These are phyloP conservation scores for Suhomyces pyralidae DNA, from an alignment of 805 yeast species.

Conservation along the genomic window DNA sequence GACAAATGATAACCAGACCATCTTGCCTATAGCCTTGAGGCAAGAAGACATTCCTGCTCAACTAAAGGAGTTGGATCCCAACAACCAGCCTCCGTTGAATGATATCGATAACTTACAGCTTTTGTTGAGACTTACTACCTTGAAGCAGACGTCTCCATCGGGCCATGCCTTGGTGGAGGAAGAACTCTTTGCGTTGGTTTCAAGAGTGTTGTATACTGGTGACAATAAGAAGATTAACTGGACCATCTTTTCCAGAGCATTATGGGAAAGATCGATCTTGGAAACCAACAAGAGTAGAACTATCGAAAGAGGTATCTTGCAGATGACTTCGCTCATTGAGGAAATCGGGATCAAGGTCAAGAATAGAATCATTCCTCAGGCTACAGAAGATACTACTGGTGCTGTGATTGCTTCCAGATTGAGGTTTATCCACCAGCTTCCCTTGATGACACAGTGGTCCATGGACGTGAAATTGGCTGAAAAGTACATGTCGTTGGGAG, in stretches of 20 bases:
- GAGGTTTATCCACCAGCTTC: constrained; percentile 68
- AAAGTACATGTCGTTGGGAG: constrained; percentile 80
- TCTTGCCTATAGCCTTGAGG: constrained; percentile 61
- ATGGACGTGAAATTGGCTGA: constrained; percentile 83
- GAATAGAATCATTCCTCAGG: constrained; percentile 51
- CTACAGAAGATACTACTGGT: constrained; percentile 22
- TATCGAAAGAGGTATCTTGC: constrained; percentile 89
- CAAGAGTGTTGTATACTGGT: constrained; percentile 58
- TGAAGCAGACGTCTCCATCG: constrained; percentile 69
- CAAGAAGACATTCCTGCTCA: constrained; percentile 61
- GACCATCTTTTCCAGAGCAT: constrained; percentile 72
- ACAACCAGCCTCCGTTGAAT: constrained; percentile 69
- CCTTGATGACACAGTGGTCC: constrained; percentile 79
- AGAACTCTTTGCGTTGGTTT: constrained; percentile 73
- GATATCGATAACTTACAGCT: constrained; percentile 74
- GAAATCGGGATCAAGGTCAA: constrained; percentile 72
- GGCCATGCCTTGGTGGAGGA: constrained; percentile 72
- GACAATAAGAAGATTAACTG: constrained; percentile 55
- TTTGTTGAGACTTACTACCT: constrained; percentile 59
- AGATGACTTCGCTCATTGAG: constrained; percentile 87
- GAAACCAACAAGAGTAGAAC: constrained; percentile 82
- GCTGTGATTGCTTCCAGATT: constrained; percentile 52
- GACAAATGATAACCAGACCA: constrained; percentile 25
- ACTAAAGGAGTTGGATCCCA: constrained; percentile 65
- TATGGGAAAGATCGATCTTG: constrained; percentile 86